Evolutionary conservation across 345 rosid genomes (phyloP).

Genomic region (Angophora floribunda): DNA sequence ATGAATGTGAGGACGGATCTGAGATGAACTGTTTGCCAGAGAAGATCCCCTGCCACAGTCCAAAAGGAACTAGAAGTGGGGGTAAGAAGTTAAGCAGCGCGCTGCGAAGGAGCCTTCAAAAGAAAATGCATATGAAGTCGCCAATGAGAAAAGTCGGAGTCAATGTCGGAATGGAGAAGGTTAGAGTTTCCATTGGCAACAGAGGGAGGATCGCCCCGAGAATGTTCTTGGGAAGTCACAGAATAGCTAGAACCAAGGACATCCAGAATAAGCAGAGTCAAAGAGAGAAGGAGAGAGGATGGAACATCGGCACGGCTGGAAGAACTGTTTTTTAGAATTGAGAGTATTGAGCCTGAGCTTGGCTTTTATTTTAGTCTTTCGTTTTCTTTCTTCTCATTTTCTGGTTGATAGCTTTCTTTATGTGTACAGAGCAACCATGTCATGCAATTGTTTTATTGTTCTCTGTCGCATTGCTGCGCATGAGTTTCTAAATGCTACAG

Average conservation of each 20-base stretch:
- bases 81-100: conserved; percentile 44
- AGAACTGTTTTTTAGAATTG: conserved; percentile 14
- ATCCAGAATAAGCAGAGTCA: conserved; percentile 40
- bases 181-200: conserved; percentile 79
- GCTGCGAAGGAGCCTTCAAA: conserved; percentile 67
- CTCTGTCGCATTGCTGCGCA: not conserved
- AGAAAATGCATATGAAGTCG: conserved; percentile 44
- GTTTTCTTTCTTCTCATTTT: not conserved
- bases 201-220: conserved; percentile 65
- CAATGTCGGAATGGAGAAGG: conserved; percentile 79
- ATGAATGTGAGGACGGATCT: conserved; percentile 25
- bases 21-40: conserved; percentile 23
- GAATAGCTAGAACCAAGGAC: conserved; percentile 49
- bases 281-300: conserved; percentile 73
- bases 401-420: not conserved
- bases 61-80: conserved; percentile 32
- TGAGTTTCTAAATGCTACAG: not conserved
- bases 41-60: conserved; percentile 41
- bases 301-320: conserved; percentile 36
- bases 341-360: not conserved
- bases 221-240: conserved; percentile 43
- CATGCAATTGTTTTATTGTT: not conserved
- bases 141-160: conserved; percentile 63
- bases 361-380: not conserved
- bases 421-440: not conserved